phyloP scores from a whole-genome alignment of 2,329 filamentous ascomycete species.

The Diplodia corticola region DNA sequence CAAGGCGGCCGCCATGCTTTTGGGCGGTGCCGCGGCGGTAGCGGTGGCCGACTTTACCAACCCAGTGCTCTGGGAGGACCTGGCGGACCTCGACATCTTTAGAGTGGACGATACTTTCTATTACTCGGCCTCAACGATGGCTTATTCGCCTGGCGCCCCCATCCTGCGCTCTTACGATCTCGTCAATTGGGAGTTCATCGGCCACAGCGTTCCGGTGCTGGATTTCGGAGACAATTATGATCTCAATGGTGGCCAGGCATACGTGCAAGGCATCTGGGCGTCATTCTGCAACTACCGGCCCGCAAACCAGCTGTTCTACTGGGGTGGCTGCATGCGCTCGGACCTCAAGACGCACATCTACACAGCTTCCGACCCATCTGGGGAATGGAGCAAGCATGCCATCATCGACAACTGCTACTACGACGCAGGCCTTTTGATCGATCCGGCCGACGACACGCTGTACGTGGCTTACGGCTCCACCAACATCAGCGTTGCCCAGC shows the following conservation, averaged over 20 bases:
- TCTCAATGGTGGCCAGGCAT: conserved; percentile 48
- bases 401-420: conserved; percentile 55
- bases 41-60: conserved; percentile 44
- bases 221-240: conserved; percentile 50
- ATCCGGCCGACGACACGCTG: conserved; percentile 57
- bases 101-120: conserved; percentile 54
- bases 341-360: conserved; percentile 54
- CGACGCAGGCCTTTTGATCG: conserved; percentile 59
- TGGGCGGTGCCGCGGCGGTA: background rate
- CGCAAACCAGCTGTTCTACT: conserved; percentile 55
- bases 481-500: conserved; percentile 53
- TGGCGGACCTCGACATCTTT: conserved; percentile 58
- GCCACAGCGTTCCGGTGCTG: conserved; percentile 41
- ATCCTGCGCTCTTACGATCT: conserved; percentile 58
- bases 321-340: conserved; percentile 58
- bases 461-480: conserved; percentile 58
- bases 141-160: conserved; percentile 59
- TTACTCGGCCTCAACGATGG: conserved; percentile 58
- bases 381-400: conserved; percentile 44
- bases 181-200: conserved; percentile 50
- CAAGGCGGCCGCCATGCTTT: background rate
- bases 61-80: conserved; percentile 58
- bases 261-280: conserved; percentile 59
- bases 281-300: conserved; percentile 55
- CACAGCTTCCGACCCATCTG: conserved; percentile 45